phyloP scores from a whole-genome alignment of 495 filamentous ascomycete species.

The Physcia stellaris region DNA sequence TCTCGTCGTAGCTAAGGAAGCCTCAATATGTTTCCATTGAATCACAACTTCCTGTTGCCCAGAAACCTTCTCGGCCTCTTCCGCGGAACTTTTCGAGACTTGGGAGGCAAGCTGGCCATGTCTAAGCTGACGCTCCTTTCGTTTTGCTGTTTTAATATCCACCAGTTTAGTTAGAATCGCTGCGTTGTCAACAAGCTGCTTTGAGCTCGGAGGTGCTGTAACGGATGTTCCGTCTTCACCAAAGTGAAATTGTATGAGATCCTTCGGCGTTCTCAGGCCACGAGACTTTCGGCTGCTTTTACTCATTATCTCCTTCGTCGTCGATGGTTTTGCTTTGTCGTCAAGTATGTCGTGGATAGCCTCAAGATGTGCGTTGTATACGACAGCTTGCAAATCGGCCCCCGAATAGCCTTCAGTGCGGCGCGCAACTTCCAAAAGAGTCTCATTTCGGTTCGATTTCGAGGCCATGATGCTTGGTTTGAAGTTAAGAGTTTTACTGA shows the following conservation, averaged over 20 bases:
- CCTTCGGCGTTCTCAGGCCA: slow-evolving; percentile 22
- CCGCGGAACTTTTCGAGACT: slow-evolving; percentile 10
- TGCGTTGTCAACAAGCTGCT: slow-evolving; percentile 52
- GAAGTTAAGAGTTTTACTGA: slow-evolving; percentile 66
- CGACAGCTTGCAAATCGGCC: slow-evolving; percentile 84
- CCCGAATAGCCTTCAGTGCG: slow-evolving; percentile 86
- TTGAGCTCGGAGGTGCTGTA: slow-evolving; percentile 11
- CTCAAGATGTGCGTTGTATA: slow-evolving; percentile 94
- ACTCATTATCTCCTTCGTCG: slow-evolving; percentile 16
- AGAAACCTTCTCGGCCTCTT: slow-evolving; percentile 22
- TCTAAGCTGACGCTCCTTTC: slow-evolving; percentile 33
- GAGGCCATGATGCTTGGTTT: slow-evolving; percentile 38
- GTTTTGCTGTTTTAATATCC: slow-evolving; percentile 53
- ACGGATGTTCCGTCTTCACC: slow-evolving; percentile 37
- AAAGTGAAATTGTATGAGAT: slow-evolving; percentile 77
- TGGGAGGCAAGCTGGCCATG: slow-evolving; percentile 10
- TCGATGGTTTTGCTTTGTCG: slow-evolving; percentile 16
- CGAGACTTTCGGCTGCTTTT: slow-evolving; percentile 15
- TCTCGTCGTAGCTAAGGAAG: slow-evolving; percentile 62
- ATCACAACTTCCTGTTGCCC: slow-evolving; percentile 57
- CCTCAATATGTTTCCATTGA: slow-evolving; percentile 71
- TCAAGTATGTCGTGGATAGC: slow-evolving; percentile 87
- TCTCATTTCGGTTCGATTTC: background rate
- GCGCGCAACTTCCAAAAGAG: slow-evolving; percentile 50
- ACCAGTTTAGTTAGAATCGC: slow-evolving; percentile 62